phyloP scores from a whole-genome alignment of 768 basidiomycete genomes.

The Asterophora parasitica region DNA sequence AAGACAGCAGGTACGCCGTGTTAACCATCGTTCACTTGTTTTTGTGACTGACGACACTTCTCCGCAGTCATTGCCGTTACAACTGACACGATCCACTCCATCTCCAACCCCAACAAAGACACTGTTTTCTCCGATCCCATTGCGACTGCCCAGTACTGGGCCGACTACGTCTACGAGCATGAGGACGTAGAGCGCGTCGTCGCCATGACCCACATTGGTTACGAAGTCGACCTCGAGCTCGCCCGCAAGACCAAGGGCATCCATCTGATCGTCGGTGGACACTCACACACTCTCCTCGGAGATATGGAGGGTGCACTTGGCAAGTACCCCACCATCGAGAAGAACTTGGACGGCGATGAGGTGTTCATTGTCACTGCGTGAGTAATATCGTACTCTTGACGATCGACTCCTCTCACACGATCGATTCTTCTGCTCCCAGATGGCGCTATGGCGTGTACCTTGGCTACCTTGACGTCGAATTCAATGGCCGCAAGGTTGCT shows the following conservation, averaged over 20 bases:
- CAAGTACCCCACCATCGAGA: slow-evolving; percentile 5
- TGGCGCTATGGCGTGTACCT: slow-evolving; percentile 10
- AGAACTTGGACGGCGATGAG: slow-evolving; percentile 3
- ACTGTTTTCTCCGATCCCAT: slow-evolving; percentile 8
- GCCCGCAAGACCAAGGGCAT: slow-evolving; percentile 6
- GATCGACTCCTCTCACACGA: not conserved
- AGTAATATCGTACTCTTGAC: not conserved
- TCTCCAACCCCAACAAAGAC: slow-evolving; percentile 6
- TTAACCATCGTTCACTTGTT: too few species aligned
- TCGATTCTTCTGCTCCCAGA: not conserved
- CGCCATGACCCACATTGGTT: slow-evolving; percentile 8
- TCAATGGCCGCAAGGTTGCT: not conserved
- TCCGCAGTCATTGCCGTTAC: slow-evolving; percentile 3
- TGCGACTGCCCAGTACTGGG: slow-evolving; percentile 6
- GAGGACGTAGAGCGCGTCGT: slow-evolving; percentile 7
- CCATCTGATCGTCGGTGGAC: slow-evolving; percentile 6
- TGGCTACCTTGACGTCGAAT: slow-evolving; percentile 8
- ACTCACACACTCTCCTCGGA: slow-evolving; percentile 7
- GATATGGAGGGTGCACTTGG: slow-evolving; percentile 6
- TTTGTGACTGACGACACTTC: not conserved
- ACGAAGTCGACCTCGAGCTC: slow-evolving; percentile 4
- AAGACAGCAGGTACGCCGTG: slow-evolving; percentile 4
- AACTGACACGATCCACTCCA: slow-evolving; percentile 6
- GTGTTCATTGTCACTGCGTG: slow-evolving; percentile 6
- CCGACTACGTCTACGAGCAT: slow-evolving; percentile 8